phyloP scores from a whole-genome alignment of 2,329 filamentous ascomycete genomes.

The Sphaceloma murrayae region DNA sequence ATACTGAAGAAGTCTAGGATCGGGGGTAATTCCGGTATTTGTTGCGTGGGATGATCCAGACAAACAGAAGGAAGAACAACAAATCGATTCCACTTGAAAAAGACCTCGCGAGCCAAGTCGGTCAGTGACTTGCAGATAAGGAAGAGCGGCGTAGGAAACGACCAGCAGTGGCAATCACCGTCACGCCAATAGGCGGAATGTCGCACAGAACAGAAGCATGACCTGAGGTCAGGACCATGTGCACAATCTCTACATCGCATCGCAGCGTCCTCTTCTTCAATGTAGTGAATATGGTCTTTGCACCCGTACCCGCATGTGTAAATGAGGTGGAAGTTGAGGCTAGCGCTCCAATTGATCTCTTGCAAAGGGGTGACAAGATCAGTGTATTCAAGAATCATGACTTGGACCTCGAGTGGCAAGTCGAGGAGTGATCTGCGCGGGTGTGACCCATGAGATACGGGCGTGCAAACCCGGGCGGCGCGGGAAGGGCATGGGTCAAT shows the following conservation, averaged over 20 bases:
- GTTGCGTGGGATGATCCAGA: not conserved
- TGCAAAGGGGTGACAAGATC: not conserved
- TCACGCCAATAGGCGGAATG: not conserved
- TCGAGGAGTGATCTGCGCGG: no score
- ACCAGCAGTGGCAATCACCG: not conserved
- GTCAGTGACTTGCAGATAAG: not conserved
- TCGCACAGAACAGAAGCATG: not conserved
- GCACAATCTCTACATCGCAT: no score
- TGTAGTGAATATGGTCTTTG: not conserved
- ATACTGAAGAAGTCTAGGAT: not conserved
- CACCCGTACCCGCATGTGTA: no score
- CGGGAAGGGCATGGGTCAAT: not conserved
- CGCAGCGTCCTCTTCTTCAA: not conserved
- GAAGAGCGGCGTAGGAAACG: not conserved
- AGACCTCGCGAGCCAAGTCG: not conserved
- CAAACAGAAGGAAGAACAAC: not conserved
- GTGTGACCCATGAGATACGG: no score
- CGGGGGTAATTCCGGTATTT: not conserved
- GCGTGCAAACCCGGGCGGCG: no score
- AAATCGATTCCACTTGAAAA: conserved; percentile 3
- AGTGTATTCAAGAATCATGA: not conserved
- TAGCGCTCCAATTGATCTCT: not conserved
- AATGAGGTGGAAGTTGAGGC: no score
- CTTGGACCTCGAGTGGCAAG: not conserved
- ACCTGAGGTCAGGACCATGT: no score